Base-by-base conservation (phyloP, 2,329 filamentous ascomycete genomes). In the Colletotrichum noveboracense region DNA sequence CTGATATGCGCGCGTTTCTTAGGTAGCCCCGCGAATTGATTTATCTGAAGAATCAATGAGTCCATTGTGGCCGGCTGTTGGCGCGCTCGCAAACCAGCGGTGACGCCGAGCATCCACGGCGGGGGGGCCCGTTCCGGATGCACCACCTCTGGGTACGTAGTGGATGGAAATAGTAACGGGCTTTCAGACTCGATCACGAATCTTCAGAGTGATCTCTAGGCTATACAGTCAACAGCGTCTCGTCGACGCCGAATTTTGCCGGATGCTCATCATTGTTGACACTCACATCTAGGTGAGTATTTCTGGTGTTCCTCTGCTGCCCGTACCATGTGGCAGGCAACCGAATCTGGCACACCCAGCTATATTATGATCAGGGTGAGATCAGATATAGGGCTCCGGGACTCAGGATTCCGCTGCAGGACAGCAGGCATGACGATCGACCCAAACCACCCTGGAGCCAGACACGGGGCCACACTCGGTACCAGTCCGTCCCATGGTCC, bases 381-480 rank as follows among this genome's bases (percentile, higher is more conserved):
- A 70, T 76, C 74, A 75, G 74, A 70, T 76, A 76, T 76, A 76
- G 74, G 70, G 70, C 56, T 34, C 74, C 74, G 71, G 74, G 71
- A 62, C 60, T 75, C 36, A 70, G 48, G 66, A 70, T 70, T 74
- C 71, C 71, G 66, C 74, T 76, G 74, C 74, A 76, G 71, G 74
- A 75, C 70, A 74, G 48, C 74, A 76, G 43, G 74, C 74, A 76
- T 75, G 60, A 76, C 60, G 74, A 76, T 76, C 74, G 74, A 60
- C 71, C 61, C 74, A 76, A 76, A 74, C 62, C 36, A 70, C 24
- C 43, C 62, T 75, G 69, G 58, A 30, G 60, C 68, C 58, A 56
- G 60, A 67, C 56, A 75, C 62, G 38, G 70, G 52, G 71, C 70
- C 71, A 58, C 43, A 56, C 21, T 76, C 71, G 74, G 74, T 75